These are phyloP conservation scores for Gracilaria domingensis DNA, from an alignment of 23 red algal genomes.

Conservation along the genomic window DNA sequence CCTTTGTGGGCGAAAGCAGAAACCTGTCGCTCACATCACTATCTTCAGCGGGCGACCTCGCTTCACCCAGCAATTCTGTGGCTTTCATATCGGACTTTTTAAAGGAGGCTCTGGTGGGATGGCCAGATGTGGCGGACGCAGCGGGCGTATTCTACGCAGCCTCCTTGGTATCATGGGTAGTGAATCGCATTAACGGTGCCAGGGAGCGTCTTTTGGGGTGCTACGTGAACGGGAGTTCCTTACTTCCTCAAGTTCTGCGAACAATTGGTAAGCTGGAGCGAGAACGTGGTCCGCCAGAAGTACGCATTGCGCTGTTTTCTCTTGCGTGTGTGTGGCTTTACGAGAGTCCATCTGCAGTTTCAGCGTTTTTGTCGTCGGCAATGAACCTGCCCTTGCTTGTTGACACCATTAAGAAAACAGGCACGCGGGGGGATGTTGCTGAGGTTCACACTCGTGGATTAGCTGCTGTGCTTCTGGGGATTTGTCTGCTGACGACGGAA, in stretches of 20 bases:
- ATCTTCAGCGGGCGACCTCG: conserved; percentile 26
- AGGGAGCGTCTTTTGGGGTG: conserved; percentile 52
- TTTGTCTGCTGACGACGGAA: conserved; percentile 71
- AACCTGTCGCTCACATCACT: conserved; percentile 29
- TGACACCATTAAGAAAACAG: conserved; percentile 61
- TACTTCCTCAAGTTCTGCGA: conserved; percentile 67
- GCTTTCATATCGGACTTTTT: conserved; percentile 40
- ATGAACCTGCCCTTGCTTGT: conserved; percentile 91
- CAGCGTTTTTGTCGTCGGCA: conserved; percentile 84
- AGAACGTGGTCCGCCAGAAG: conserved; percentile 65
- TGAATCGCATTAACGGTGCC: conserved; percentile 28
- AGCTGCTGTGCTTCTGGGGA: conserved; percentile 82
- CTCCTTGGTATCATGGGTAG: conserved; percentile 65
- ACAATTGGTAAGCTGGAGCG: conserved; percentile 75
- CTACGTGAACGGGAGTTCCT: conserved; percentile 21
- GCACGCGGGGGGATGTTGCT: conserved; percentile 52
- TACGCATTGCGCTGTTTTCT: conserved; percentile 79
- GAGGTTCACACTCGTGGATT: conserved; percentile 87
- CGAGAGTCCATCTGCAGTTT: conserved; percentile 70
- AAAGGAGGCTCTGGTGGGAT: conserved; percentile 76
- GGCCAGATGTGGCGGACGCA: conserved; percentile 78
- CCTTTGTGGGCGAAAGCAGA: conserved; percentile 30
- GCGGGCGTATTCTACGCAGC: conserved; percentile 87
- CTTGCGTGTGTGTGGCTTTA: conserved; percentile 84
- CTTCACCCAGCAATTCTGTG: conserved; percentile 20